Evolutionary conservation across 1,284 basidiomycete genomes (phyloP), one percentile per base, ranked within the genome.

Genomic region (Tilletia setariae): DNA sequence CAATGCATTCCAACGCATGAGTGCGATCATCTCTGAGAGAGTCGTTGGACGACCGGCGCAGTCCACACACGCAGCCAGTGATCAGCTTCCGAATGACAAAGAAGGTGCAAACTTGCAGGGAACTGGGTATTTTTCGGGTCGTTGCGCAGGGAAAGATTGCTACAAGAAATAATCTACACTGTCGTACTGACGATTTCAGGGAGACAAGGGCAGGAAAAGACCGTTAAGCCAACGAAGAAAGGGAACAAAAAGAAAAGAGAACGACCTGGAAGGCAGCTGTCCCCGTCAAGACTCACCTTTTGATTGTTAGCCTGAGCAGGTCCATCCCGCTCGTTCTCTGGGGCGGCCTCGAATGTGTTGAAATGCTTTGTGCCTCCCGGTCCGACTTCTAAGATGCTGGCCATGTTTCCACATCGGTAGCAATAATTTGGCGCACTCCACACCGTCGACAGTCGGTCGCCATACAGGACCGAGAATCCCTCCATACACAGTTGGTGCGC

Each of bases 401-500:
- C 96, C 74, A 92, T 91, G 84, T 99, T 99, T 42, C 96, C 96
- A 79, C 96, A 98, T 51, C 95, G 90, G 83, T 93, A 94, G 82
- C 96, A 98, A 82, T 98, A 98, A 83, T 99, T 99, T 21, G 95
- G 95, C 53, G 94, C 96, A 44, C 90, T 93, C 96, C 96, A 99
- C 1, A 99, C 96, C 0, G 96, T 99, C 30, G 92, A 94, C 61
- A 99, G 88, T 76, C 92, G 90, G 76, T 94, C 91, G 83, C 95
- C 93, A 84, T 97, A 98, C 43, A 98, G 86, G 2, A 94, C 93
- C 28, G 90, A 89, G 84, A 93, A 98, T 1, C 96, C 96, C 84
- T 98, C 96, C 96, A 98, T 98, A 84, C 96, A 98, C 4, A 99
- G 88, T 81, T 99, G 96, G 83, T 99, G 96, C 19, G 96, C 96